Conservation (phyloP, 2,329 filamentous ascomycete genomes). For the Aspergillus clavatus region DNA sequence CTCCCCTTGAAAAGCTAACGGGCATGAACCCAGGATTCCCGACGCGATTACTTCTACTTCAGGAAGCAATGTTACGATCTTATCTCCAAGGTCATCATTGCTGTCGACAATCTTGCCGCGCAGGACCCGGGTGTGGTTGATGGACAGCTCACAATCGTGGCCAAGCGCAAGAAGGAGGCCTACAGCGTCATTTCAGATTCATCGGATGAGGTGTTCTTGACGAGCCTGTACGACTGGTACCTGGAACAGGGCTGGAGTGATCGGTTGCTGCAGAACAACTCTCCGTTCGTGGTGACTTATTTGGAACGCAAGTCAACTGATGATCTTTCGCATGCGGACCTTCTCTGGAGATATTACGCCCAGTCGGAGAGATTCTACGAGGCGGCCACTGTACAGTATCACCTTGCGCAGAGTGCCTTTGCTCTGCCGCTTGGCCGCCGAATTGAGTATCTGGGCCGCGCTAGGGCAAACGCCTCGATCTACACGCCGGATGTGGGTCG, state of each 20-base stretch:
- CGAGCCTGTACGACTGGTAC: slow-evolving; percentile 97
- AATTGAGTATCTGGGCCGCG: slow-evolving; percentile 83
- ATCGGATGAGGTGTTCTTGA: slow-evolving; percentile 89
- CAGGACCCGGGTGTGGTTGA: slow-evolving; percentile 69
- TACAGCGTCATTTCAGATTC: slow-evolving; percentile 86
- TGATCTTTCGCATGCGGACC: slow-evolving; percentile 74
- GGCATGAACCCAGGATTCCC: slow-evolving; percentile 63
- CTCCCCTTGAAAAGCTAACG: too few relatives aligned
- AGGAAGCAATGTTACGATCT: slow-evolving; percentile 79
- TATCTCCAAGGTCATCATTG: slow-evolving; percentile 74
- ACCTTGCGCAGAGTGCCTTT: slow-evolving; percentile 80
- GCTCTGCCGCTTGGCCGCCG: slow-evolving; percentile 73
- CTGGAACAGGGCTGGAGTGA: slow-evolving; percentile 78
- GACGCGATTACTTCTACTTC: slow-evolving; percentile 62
- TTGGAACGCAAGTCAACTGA: slow-evolving; percentile 69
- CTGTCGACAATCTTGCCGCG: slow-evolving; percentile 67
- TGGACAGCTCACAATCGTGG: slow-evolving; percentile 68
- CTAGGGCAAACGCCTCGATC: slow-evolving; percentile 88
- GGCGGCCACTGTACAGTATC: slow-evolving; percentile 78
- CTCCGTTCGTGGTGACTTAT: slow-evolving; percentile 80
- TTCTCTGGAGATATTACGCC: slow-evolving; percentile 89
- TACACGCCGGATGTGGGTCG: slow-evolving; percentile 70
- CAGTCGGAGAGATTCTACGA: slow-evolving; percentile 79
- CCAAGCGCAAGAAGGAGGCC: slow-evolving; percentile 77
- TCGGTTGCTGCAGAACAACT: slow-evolving; percentile 77